Percentiles rank a stretch among this genome's conserved stretches.
Conservation (phyloP, 2,329 filamentous ascomycete genomes). For the Pleoardoris graminearum region DNA sequence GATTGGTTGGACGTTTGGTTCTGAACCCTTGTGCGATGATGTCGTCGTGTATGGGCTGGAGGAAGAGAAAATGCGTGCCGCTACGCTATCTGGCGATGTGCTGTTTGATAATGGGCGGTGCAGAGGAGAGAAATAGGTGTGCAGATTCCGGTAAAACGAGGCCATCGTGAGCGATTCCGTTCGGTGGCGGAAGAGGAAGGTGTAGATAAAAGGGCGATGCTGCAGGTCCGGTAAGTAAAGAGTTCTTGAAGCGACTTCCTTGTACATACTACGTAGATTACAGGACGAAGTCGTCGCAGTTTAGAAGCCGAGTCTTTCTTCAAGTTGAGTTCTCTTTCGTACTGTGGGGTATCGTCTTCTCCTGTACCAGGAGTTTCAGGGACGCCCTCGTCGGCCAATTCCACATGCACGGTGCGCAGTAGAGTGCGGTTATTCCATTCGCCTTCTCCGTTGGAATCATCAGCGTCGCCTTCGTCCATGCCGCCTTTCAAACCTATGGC, state of each 20-base stretch:
- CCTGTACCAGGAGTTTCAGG: conserved; percentile 17
- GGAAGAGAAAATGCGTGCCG: conserved; percentile 46
- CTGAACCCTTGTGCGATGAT: conserved; percentile 35
- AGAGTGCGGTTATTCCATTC: conserved; percentile 56
- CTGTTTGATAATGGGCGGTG: conserved; percentile 50
- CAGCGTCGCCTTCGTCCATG: conserved; percentile 58
- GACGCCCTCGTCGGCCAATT: conserved; percentile 56
- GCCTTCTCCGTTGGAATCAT: conserved; percentile 43
- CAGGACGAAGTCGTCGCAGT: conserved; percentile 59
- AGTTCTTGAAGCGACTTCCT: too few species aligned
- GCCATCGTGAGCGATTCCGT: conserved; percentile 58
- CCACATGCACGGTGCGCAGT: conserved; percentile 68
- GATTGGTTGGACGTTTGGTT: conserved; percentile 50
- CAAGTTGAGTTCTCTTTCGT: conserved; percentile 23
- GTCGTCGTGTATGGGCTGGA: conserved; percentile 42
- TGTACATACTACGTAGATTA: conserved; percentile 65
- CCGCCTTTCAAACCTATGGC: conserved; percentile 71
- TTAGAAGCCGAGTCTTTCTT: conserved; percentile 9
- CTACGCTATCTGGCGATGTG: conserved; percentile 49
- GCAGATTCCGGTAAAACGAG: conserved; percentile 54
- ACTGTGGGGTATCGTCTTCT: conserved; percentile 26
- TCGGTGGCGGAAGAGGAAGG: conserved; percentile 69
- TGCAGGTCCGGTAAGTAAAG: conserved; percentile 13
- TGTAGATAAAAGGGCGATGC: conserved; percentile 74
- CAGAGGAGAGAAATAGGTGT: conserved; percentile 56